Base-by-base conservation (phyloP, 2,329 filamentous ascomycete species). In the Trichoderma brevicompactum region DNA sequence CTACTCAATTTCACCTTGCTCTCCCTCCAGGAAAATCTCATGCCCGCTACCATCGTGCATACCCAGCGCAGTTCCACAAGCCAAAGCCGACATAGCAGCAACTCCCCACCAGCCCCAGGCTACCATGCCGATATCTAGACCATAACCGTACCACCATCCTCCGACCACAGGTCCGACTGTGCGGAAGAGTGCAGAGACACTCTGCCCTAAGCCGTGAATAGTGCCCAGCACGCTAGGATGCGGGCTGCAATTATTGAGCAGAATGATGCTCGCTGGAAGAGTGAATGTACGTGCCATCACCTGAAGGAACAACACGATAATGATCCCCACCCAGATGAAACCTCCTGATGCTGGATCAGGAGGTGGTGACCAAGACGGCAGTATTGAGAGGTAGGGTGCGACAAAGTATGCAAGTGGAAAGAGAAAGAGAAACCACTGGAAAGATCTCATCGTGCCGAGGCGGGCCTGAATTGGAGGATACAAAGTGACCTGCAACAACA, bases 231-330 rank as follows among this genome's bases (percentile, higher is more conserved):
- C 84, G 53, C 80, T 83, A 0, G 84, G 84, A 69, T 87, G 83
- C 0, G 86, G 85, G 44, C 83, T 84, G 70, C 84, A 84, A 71
- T 88, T 87, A 70, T 87, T 88, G 49, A 88, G 76, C 8, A 88
- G 74, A 64, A 88, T 86, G 41, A 86, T 85, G 71, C 82, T 85
- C 3, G 83, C 83, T 1, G 85, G 85, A 8, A 85, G 75, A 0
- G 83, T 83, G 70, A 94, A 92, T 0, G 91, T 94, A 34, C 91
- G 83, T 0, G 88, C 90, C 4, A 89, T 80, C 15, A 92, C 90
- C 73, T 94, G 91, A 8, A 92, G 74, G 15, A 86, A 80, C 1
- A 92, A 80, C 1, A 92, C 87, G 2, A 85, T 72, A 0, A 83
- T 80, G 65, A 91, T 87, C 15, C 83, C 83, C 1, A 82, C 76